phyloP scores from a whole-genome alignment of 208 protist genomes.

The Leishmania braziliensis region DNA sequence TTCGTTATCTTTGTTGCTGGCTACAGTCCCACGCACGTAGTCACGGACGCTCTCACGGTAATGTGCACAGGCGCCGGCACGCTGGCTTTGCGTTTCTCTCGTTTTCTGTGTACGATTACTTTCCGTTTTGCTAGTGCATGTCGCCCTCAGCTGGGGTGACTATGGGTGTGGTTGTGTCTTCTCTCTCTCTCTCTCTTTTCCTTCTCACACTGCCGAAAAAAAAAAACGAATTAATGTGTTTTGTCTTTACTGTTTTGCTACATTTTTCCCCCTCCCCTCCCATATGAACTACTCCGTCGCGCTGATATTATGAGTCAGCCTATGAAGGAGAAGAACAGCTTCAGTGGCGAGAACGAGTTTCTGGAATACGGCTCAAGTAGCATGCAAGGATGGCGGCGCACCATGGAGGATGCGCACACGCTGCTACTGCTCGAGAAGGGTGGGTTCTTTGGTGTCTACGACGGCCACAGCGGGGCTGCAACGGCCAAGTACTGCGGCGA shows the following conservation, averaged over 20 bases:
- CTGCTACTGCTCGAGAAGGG: conserved; percentile 65
- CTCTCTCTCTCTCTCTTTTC: conserved; percentile 2
- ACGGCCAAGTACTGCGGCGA: conserved; percentile 80
- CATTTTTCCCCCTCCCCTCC: background rate
- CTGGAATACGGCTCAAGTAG: conserved; percentile 71
- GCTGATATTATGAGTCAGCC: conserved; percentile 90
- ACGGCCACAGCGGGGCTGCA: conserved; percentile 86
- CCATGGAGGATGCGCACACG: conserved; percentile 93
- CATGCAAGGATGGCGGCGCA: conserved; percentile 92
- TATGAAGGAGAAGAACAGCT: conserved; percentile 73
- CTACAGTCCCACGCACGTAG: background rate
- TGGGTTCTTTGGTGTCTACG: conserved; percentile 91
- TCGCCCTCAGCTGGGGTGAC: background rate
- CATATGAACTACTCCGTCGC: conserved; percentile 68
- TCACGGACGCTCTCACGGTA: too few species aligned
- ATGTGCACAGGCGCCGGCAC: background rate
- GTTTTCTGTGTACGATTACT: background rate
- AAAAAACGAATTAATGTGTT: background rate
- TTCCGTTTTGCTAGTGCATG: background rate
- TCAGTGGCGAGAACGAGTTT: conserved; percentile 64
- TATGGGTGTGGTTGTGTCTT: background rate
- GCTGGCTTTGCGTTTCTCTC: too few species aligned
- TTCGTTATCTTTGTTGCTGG: background rate
- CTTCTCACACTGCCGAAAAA: background rate
- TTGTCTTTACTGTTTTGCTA: background rate